Base-by-base conservation (phyloP, 83 land plant genomes). In the Isoetes engelmannii region DNA sequence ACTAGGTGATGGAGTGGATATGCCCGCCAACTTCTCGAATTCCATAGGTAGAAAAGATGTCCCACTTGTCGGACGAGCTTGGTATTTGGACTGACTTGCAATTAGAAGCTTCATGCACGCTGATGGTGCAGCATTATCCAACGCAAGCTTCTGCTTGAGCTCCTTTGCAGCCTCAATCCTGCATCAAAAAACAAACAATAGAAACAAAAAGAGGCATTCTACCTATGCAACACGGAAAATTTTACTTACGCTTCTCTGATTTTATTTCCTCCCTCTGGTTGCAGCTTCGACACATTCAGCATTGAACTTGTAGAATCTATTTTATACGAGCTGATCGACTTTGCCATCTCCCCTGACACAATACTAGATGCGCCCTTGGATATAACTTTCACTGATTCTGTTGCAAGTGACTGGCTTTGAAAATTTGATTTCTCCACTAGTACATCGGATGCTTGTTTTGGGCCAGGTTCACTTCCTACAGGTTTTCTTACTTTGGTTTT, bases 31-130 rank as follows among this genome's bases (percentile, higher is more conserved):
- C n/a, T n/a, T n/a, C n/a, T n/a, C n/a, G n/a, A n/a, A 49, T 49
- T 49, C 12, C 7, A 7, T 49, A 49, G 53, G 12, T 49, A 49
- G 7, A 49, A 7, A 49, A 49, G 53, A 49, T 49, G 53, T 49
- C 53, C 12, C 12, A 7, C 12, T 12, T 49, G 53, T 49, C 7
- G 12, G 53, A 12, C 53, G 7, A 7, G 7, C 53, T 7, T 7
- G 53, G 12, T 49, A 49, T 7, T 49, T 49, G 53, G 12, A 49
- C 7, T 49, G 10, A 7, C 12, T 49, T 60, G 92, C 98, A 74
- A 92, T 92, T 43, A 92, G 92, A 74, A 84, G 79, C 79, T 78
- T 89, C 89, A 92, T 80, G 6, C 96, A 87, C 50, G 75, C 69
- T 68, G 68, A 79, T 45, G 89, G 69, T 5, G 79, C 84, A 5